These are phyloP conservation scores for Hepatocystis sp. DNA, from an alignment of 169 alveolate species.

Conservation along the genomic window DNA sequence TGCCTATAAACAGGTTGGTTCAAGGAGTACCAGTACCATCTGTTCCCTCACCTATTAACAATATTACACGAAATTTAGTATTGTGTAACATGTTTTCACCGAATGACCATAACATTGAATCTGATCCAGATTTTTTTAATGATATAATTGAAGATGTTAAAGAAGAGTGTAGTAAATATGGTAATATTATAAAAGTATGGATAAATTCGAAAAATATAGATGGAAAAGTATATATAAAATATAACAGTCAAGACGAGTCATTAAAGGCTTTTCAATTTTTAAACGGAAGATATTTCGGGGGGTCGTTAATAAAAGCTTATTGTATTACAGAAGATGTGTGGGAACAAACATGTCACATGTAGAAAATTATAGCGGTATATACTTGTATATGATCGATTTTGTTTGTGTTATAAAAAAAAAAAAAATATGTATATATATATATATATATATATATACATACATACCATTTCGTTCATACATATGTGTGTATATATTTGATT, in stretches of 20 bases:
- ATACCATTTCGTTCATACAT: too few relatives aligned
- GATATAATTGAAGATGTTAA: constrained; percentile 92
- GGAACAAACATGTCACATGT: constrained; percentile 62
- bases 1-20: constrained; percentile 6
- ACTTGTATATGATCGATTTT: too few relatives aligned
- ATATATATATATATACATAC: too few relatives aligned
- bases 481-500: too few relatives aligned
- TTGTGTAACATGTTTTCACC: constrained; percentile 89
- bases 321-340: constrained; percentile 82
- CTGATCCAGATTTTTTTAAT: constrained; percentile 85
- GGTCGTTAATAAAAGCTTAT: constrained; percentile 85
- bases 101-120: constrained; percentile 81
- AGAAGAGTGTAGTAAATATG: constrained; percentile 92
- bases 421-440: too few relatives aligned
- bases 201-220: constrained; percentile 82
- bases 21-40: too few relatives aligned
- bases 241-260: constrained; percentile 80
- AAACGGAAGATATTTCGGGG: constrained; percentile 90
- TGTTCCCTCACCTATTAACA: background rate
- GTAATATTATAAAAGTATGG: constrained; percentile 86
- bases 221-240: constrained; percentile 90
- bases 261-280: constrained; percentile 82
- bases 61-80: constrained; percentile 79
- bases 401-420: too few relatives aligned
- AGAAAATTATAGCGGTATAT: too few relatives aligned